A percentile compares a stretch with the other conserved stretches of the same genome.
These are phyloP conservation scores for Annulohypoxylon truncatum DNA, from an alignment of 2,329 filamentous ascomycete species.

Conservation along the genomic window DNA sequence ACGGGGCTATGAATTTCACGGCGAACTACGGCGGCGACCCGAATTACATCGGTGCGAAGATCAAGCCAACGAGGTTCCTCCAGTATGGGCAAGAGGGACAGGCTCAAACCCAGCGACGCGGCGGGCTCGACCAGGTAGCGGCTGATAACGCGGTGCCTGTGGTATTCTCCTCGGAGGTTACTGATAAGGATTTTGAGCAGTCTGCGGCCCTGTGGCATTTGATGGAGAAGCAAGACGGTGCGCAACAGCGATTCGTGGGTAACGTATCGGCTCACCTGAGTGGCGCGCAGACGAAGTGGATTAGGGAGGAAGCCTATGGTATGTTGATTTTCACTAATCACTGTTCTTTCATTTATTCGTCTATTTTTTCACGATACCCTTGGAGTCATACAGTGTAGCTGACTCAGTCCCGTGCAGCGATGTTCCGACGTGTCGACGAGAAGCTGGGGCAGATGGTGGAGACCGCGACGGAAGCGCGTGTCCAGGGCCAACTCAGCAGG, in stretches of 20 bases:
- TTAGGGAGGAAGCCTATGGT: constrained; percentile 35
- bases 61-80: constrained; percentile 26
- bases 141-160: constrained; percentile 4
- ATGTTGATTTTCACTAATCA: constrained; percentile 4
- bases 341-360: not conserved
- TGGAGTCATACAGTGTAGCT: not conserved
- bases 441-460: constrained; percentile 19
- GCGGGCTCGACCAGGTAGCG: not conserved
- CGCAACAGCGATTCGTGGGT: constrained; percentile 30
- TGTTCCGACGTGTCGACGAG: constrained; percentile 34
- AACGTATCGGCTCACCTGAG: constrained; percentile 32
- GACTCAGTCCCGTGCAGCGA: constrained; percentile 26
- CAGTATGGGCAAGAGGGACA: not conserved
- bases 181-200: constrained; percentile 34
- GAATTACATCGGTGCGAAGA: constrained; percentile 21
- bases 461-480: constrained; percentile 19
- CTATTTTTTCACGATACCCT: not conserved
- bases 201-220: constrained; percentile 28
- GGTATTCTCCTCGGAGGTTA: constrained; percentile 34
- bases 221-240: constrained; percentile 31
- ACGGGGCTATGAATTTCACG: constrained; percentile 36
- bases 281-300: constrained; percentile 27
- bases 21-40: constrained; percentile 29
- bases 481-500: constrained; percentile 4
- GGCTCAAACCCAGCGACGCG: not conserved